Conservation (phyloP, 2,329 filamentous ascomycete species). For the Fonsecaea pedrosoi region DNA sequence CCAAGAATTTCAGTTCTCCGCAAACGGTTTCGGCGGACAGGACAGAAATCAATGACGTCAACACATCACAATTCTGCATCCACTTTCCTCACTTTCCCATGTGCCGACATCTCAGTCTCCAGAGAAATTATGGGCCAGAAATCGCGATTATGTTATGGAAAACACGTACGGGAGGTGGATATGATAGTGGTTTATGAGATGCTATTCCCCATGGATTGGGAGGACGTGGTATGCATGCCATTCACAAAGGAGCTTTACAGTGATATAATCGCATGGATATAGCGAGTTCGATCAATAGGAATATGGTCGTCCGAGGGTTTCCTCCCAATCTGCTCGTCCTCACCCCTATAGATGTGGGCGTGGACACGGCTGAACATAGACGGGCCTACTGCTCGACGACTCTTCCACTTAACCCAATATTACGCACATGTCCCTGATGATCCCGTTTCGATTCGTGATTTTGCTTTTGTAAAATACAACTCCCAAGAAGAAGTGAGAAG, state of each 20-base stretch:
- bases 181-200: not conserved
- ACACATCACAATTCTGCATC: not conserved
- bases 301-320: not conserved
- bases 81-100: not conserved
- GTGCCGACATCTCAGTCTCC: not conserved
- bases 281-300: not conserved
- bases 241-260: not conserved
- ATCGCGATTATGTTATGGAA: slow-evolving; percentile 61
- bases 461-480: not conserved
- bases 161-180: slow-evolving; percentile 52
- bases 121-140: slow-evolving; percentile 57
- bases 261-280: not conserved
- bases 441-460: not conserved
- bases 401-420: not conserved
- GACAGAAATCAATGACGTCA: not conserved
- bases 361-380: not conserved
- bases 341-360: not conserved
- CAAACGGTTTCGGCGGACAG: not conserved
- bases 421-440: too few species aligned
- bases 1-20: not conserved
- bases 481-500: not conserved
- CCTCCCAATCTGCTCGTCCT: not conserved
- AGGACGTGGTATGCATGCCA: not conserved
- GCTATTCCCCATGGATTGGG: not conserved
- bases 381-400: not conserved